These are phyloP conservation scores for Oryza meyeriana DNA, from an alignment of 176 grass and related monocot species.

Conservation along the genomic window DNA sequence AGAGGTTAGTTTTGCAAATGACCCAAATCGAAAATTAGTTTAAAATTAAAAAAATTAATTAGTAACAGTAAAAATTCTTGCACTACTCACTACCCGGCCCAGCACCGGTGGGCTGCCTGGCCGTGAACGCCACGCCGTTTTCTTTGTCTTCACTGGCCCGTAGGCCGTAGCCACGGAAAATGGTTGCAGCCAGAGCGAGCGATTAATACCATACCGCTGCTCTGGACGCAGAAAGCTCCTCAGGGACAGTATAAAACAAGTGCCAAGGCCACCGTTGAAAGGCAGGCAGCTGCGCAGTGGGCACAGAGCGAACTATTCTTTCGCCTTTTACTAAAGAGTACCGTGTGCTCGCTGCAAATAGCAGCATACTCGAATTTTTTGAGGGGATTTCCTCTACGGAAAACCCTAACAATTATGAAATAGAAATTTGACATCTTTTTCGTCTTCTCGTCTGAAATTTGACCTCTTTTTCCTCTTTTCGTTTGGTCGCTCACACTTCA, in stretches of 20 bases:
- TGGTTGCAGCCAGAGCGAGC: not conserved
- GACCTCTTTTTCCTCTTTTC: too few species aligned
- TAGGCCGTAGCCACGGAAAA: too few species aligned
- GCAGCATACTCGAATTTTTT: not conserved
- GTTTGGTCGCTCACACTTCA: too few species aligned
- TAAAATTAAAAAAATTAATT: too few species aligned
- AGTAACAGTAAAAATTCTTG: too few species aligned
- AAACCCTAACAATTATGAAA: not conserved
- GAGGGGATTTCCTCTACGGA: not conserved
- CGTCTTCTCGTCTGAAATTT: too few species aligned
- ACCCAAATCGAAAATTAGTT: too few species aligned
- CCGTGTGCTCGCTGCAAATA: conserved; percentile 24
- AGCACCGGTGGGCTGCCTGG: too few species aligned
- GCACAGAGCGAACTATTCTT: conserved; percentile 37
- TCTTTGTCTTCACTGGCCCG: not conserved
- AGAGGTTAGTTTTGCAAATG: too few species aligned
- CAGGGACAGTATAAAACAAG: not conserved
- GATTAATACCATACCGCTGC: conserved; percentile 6
- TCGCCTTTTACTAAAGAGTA: conserved; percentile 44
- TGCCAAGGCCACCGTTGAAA: fast-evolving
- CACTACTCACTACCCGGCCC: too few species aligned
- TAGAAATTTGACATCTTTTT: too few species aligned
- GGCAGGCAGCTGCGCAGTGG: conserved; percentile 33
- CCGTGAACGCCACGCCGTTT: not conserved
- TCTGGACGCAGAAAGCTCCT: fast-evolving